A percentile compares a stretch with the other conserved stretches of the same genome.
These are phyloP conservation scores for Trichoderma sp. DNA, from an alignment of 2,329 filamentous ascomycete genomes.

Conservation along the genomic window DNA sequence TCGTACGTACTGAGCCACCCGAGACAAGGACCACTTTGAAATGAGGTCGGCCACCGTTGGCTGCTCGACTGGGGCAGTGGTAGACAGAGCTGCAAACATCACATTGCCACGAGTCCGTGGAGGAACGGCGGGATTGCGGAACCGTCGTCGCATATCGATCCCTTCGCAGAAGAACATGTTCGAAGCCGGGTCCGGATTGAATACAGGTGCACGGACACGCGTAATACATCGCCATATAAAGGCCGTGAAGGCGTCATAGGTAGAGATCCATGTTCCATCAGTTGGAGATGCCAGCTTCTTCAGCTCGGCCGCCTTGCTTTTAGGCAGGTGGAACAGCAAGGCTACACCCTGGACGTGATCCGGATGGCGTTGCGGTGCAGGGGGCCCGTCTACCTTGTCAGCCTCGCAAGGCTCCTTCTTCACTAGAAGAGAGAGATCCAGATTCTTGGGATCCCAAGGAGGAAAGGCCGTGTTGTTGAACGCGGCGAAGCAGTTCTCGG, in stretches of 20 bases:
- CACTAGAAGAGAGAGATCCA: neutral
- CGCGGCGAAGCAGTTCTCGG: constrained; percentile 9
- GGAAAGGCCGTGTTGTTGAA: neutral
- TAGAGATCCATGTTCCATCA: constrained; percentile 12
- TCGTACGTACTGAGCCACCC: constrained; percentile 4
- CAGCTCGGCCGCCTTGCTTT: constrained; percentile 13
- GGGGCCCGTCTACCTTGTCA: constrained; percentile 3
- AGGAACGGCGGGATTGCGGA: neutral
- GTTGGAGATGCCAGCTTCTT: constrained; percentile 7
- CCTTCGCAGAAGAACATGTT: neutral
- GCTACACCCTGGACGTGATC: neutral
- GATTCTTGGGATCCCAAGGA: neutral
- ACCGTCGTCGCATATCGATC: constrained; percentile 13
- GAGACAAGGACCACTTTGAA: constrained; percentile 5
- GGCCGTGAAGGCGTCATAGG: constrained; percentile 12
- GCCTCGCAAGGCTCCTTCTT: neutral
- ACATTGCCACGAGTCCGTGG: neutral
- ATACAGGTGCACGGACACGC: neutral
- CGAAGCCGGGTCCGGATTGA: neutral
- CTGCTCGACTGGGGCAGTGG: neutral
- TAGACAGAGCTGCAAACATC: constrained; percentile 7
- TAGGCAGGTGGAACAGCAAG: neutral
- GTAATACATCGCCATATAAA: constrained; percentile 13
- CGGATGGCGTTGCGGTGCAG: neutral
- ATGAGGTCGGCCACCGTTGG: constrained; percentile 16